Evolutionary conservation across 2,329 filamentous ascomycete species (phyloP).

Genomic region (Pseudogymnoascus sp.): DNA sequence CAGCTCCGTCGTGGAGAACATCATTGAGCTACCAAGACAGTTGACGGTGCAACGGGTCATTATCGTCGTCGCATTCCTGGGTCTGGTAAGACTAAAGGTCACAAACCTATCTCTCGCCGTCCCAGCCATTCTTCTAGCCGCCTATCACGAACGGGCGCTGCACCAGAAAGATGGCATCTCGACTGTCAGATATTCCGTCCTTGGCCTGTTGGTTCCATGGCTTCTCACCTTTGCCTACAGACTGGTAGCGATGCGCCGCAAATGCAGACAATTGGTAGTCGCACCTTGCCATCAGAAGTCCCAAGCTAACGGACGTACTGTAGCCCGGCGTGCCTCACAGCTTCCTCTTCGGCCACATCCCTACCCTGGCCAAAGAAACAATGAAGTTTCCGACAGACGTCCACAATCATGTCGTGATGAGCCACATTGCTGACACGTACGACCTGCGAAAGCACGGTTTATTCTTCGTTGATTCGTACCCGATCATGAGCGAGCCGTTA

Average conservation of each 20-base stretch:
- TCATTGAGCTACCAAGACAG: background rate
- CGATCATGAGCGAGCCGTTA: slow-evolving; percentile 9
- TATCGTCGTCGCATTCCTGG: background rate
- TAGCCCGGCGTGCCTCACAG: slow-evolving; percentile 9
- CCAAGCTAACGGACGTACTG: background rate
- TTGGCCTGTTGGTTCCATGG: slow-evolving; percentile 8
- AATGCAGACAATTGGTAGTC: background rate
- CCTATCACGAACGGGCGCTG: background rate
- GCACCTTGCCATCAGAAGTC: background rate
- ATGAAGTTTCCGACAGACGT: slow-evolving; percentile 7
- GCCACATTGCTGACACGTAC: slow-evolving; percentile 7
- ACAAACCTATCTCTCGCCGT: background rate
- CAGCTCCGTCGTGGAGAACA: background rate
- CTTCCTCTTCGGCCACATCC: background rate
- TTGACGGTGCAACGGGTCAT: background rate
- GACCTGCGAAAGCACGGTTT: slow-evolving; percentile 14
- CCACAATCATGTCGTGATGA: slow-evolving; percentile 3
- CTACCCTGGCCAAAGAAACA: background rate
- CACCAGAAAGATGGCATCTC: slow-evolving; percentile 6
- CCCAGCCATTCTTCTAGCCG: background rate
- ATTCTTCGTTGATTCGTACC: slow-evolving; percentile 16
- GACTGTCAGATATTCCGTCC: slow-evolving; percentile 2
- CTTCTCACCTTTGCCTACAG: slow-evolving; percentile 3
- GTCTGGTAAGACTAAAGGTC: background rate
- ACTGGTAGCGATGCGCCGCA: background rate